A percentile compares a stretch with the other conserved stretches of the same genome.
These are phyloP conservation scores for Diaporthe sp. DNA, from an alignment of 2,329 filamentous ascomycete genomes.

Conservation along the genomic window DNA sequence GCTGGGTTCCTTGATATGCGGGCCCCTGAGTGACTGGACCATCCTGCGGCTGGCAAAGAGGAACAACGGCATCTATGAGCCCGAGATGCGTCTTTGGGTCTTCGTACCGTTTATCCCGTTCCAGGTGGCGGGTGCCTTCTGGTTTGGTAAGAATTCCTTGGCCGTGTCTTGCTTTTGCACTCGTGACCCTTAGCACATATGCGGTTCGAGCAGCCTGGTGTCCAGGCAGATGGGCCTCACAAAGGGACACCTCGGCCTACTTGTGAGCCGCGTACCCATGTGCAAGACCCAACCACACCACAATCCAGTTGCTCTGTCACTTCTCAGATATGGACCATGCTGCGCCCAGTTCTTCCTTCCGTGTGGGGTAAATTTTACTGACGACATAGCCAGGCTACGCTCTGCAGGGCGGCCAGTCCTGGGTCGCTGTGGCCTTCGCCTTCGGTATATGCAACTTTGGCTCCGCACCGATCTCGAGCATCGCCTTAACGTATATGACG, in stretches of 20 bases:
- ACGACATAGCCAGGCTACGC: constrained; percentile 30
- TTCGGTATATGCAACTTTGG: constrained; percentile 38
- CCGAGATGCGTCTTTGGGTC: constrained; percentile 53
- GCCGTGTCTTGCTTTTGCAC: not conserved
- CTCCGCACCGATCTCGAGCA: constrained; percentile 38
- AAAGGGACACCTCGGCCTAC: not conserved
- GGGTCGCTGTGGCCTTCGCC: constrained; percentile 40
- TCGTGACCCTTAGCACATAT: not conserved
- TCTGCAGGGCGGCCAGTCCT: constrained; percentile 39
- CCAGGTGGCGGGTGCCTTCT: constrained; percentile 41
- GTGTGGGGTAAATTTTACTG: not conserved
- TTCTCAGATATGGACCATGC: not conserved
- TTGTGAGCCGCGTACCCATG: not conserved
- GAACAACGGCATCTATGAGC: constrained; percentile 54
- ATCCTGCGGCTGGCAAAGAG: constrained; percentile 51
- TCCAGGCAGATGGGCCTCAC: constrained; percentile 8
- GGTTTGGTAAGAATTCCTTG: constrained; percentile 35
- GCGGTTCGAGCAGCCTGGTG: not conserved
- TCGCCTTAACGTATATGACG: constrained; percentile 41
- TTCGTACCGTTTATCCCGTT: constrained; percentile 45
- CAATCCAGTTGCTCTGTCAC: not conserved
- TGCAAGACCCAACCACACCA: not conserved
- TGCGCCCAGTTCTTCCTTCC: not conserved
- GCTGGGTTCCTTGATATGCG: constrained; percentile 52
- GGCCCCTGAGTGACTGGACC: constrained; percentile 51